phyloP scores from a whole-genome alignment of 1,284 basidiomycete genomes.

The Chiua sp. region DNA sequence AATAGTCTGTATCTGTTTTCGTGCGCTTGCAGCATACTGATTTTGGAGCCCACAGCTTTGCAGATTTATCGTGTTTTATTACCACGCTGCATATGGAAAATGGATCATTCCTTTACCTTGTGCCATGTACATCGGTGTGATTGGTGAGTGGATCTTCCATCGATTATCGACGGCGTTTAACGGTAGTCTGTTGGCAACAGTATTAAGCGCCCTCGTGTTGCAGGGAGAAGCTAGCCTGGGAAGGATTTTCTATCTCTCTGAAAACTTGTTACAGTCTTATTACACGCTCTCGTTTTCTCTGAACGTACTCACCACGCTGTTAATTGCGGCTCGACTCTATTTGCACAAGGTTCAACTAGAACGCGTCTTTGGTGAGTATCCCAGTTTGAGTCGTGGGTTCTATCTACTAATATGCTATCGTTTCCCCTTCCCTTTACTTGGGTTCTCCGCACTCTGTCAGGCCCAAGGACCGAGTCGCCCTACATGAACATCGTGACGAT shows the following conservation, averaged over 20 bases:
- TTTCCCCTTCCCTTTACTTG: neutral
- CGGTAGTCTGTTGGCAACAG: slow-evolving; percentile 5
- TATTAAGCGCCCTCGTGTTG: slow-evolving; percentile 26
- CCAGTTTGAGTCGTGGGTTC: neutral
- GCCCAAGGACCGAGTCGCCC: slow-evolving; percentile 23
- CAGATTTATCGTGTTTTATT: slow-evolving; percentile 33
- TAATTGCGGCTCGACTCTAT: slow-evolving; percentile 43
- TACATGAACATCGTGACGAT: slow-evolving; percentile 29
- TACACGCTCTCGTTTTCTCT: slow-evolving; percentile 42
- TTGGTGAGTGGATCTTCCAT: slow-evolving; percentile 20
- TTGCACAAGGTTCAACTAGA: slow-evolving; percentile 34
- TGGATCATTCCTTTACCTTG: slow-evolving; percentile 36
- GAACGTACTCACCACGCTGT: slow-evolving; percentile 43
- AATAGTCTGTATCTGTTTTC: slow-evolving; percentile 24
- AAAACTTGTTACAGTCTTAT: slow-evolving; percentile 32
- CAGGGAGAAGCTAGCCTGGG: slow-evolving; percentile 20
- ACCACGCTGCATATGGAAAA: slow-evolving; percentile 23
- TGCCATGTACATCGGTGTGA: slow-evolving; percentile 28
- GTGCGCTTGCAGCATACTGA: slow-evolving; percentile 7
- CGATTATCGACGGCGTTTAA: neutral
- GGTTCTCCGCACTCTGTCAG: slow-evolving; percentile 4
- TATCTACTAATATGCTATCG: slow-evolving; percentile 5
- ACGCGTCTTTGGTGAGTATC: slow-evolving; percentile 35
- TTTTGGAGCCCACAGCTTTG: slow-evolving; percentile 19
- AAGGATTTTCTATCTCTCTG: slow-evolving; percentile 28